Percentiles rank a stretch among this genome's conserved stretches.
Conservation (phyloP, 768 basidiomycete genomes). For the Artomyces pyxidatus region DNA sequence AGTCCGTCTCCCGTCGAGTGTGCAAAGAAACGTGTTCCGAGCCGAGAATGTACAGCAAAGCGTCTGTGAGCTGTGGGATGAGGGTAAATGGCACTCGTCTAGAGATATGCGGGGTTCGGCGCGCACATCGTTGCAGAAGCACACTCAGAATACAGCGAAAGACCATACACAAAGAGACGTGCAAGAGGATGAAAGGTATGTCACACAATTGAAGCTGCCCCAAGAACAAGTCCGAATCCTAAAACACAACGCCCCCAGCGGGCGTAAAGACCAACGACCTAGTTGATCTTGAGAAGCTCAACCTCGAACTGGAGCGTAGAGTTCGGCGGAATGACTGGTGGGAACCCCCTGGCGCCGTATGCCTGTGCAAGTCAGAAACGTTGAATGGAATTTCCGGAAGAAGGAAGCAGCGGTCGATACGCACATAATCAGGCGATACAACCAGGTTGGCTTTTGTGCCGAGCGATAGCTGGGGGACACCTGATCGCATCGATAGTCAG, state of each 20-base stretch:
- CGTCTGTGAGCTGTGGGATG: too few relatives aligned
- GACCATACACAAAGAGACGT: slow-evolving; percentile 10
- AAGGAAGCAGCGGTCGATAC: slow-evolving; percentile 26
- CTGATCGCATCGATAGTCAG: slow-evolving; percentile 28
- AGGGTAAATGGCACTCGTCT: too few relatives aligned
- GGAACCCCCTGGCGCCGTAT: slow-evolving; percentile 69
- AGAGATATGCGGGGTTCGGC: too few relatives aligned
- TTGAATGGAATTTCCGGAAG: slow-evolving; percentile 1
- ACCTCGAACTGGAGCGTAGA: slow-evolving; percentile 75
- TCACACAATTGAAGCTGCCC: slow-evolving; percentile 8
- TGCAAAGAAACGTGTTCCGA: too few relatives aligned
- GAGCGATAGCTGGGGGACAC: slow-evolving; percentile 67
- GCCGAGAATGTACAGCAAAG: too few relatives aligned
- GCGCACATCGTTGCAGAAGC: too few relatives aligned
- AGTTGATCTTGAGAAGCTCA: slow-evolving; percentile 67
- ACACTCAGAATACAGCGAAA: slow-evolving; percentile 14
- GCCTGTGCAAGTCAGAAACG: slow-evolving; percentile 33
- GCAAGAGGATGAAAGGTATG: slow-evolving; percentile 9
- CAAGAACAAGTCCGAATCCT: slow-evolving; percentile 9
- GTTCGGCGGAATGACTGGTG: slow-evolving; percentile 72
- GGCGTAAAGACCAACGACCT: slow-evolving; percentile 10
- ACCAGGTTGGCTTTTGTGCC: slow-evolving; percentile 65
- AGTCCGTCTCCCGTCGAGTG: too few relatives aligned
- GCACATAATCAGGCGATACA: slow-evolving; percentile 70
- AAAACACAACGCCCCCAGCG: slow-evolving; percentile 3